phyloP scores from a whole-genome alignment of 768 basidiomycete species.

The Pulveroboletus sp. region DNA sequence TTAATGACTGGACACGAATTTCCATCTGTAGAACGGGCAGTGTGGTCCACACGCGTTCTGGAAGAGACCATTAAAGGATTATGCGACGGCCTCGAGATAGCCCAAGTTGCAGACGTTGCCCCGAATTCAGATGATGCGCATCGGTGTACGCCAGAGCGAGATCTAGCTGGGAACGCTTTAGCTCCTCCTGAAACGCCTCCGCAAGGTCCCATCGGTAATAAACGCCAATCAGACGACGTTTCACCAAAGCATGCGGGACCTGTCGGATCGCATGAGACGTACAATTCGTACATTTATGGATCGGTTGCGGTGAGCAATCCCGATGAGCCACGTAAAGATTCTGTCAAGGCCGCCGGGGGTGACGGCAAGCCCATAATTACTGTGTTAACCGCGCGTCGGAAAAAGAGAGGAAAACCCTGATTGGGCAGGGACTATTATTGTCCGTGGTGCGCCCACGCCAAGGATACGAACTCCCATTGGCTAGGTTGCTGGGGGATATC shows the following conservation, averaged over 20 bases:
- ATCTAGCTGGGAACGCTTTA: conserved; percentile 23
- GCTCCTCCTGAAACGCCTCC: conserved; percentile 53
- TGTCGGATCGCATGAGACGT: conserved; percentile 55
- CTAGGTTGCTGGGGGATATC: conserved; percentile 1
- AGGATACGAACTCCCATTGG: conserved; percentile 1
- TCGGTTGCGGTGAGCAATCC: conserved; percentile 48
- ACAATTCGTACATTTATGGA: conserved; percentile 58
- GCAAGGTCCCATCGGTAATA: conserved; percentile 25
- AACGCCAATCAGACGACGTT: conserved; percentile 36
- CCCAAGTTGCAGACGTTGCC: conserved; percentile 12
- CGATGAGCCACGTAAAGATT: conserved; percentile 25
- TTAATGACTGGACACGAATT: conserved; percentile 78
- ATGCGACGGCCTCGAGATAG: conserved; percentile 56
- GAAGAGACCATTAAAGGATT: conserved; percentile 64
- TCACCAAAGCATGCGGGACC: conserved; percentile 69
- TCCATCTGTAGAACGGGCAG: conserved; percentile 56
- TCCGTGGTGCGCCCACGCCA: background rate
- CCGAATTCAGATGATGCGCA: conserved; percentile 23
- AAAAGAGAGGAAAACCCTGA: conserved; percentile 36
- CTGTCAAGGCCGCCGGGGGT: conserved; percentile 6
- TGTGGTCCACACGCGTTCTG: conserved; percentile 67
- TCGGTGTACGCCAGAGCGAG: conserved; percentile 41
- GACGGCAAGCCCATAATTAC: conserved; percentile 37
- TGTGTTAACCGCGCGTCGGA: conserved; percentile 58
- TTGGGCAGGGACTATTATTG: conserved; percentile 3